Evolutionary conservation across 371 early-diverging fungal genomes (phyloP).

Genomic region (Coemansia sp.): DNA sequence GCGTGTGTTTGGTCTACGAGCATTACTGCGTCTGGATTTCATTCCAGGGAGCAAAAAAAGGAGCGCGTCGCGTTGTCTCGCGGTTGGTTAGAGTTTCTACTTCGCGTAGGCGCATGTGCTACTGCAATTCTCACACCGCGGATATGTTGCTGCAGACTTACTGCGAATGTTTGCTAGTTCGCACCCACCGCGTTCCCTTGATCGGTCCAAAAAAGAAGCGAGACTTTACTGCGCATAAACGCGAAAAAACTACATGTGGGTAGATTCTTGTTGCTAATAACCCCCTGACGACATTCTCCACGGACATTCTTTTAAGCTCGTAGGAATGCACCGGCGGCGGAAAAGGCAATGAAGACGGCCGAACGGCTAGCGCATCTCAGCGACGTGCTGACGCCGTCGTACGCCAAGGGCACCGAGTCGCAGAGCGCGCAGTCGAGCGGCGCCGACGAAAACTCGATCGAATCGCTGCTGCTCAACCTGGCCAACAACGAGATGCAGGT

Average conservation of each 20-base stretch:
- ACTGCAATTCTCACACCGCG: conserved; percentile 6
- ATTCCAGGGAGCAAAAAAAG: background rate
- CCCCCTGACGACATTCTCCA: background rate
- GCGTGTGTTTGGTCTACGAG: background rate
- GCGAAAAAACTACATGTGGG: no score
- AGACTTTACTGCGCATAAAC: background rate
- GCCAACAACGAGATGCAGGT: conserved; percentile 53
- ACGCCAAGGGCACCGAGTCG: conserved; percentile 16
- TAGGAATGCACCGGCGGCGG: conserved; percentile 39
- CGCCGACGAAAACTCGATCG: conserved; percentile 33
- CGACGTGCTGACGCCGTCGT: conserved; percentile 45
- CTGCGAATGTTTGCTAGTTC: conserved; percentile 4
- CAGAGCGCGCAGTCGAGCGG: background rate
- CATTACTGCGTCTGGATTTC: background rate
- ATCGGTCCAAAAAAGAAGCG: background rate
- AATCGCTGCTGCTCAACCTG: conserved; percentile 46
- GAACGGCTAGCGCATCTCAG: conserved; percentile 48
- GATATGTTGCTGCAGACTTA: background rate
- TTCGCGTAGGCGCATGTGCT: background rate
- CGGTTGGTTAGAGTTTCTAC: conserved; percentile 8
- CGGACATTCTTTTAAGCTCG: background rate
- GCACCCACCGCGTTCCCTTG: background rate
- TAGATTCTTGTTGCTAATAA: background rate
- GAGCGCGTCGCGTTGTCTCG: no score
- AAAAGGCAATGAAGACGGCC: conserved; percentile 46